Percentiles rank a stretch among this genome's conserved stretches.
phyloP scores from a whole-genome alignment of 2,329 filamentous ascomycete genomes.

The Pseudogymnoascus sp. region DNA sequence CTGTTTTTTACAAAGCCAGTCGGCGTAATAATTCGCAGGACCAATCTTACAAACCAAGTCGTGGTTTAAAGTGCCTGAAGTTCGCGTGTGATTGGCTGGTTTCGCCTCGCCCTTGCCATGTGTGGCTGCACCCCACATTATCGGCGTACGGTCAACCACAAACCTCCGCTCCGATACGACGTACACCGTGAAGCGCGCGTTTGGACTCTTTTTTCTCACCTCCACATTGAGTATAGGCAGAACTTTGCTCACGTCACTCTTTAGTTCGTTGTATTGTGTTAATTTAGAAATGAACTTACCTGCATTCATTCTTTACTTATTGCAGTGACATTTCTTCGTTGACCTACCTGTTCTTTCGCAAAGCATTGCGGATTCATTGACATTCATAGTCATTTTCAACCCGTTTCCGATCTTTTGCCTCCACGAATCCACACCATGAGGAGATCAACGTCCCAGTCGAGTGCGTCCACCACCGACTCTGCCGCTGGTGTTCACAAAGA shows the following conservation, averaged over 20 bases:
- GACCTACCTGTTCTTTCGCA: background rate
- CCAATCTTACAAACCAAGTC: background rate
- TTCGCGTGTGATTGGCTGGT: background rate
- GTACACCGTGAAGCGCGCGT: background rate
- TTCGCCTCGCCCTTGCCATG: background rate
- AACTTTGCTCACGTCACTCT: constrained; percentile 1
- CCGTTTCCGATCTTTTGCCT: background rate
- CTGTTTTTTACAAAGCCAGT: background rate
- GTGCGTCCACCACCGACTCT: background rate
- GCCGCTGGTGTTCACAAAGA: background rate
- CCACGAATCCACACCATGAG: background rate
- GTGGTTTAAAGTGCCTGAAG: background rate
- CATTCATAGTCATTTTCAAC: background rate
- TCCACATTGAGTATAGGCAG: constrained; percentile 2
- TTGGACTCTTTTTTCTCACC: background rate
- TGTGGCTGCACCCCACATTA: background rate
- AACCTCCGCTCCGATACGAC: background rate
- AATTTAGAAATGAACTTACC: background rate
- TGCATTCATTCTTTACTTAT: background rate
- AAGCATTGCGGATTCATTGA: background rate
- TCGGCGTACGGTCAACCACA: background rate
- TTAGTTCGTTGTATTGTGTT: background rate
- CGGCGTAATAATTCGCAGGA: background rate
- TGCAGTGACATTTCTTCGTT: background rate
- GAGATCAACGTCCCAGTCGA: background rate